phyloP scores from a whole-genome alignment of 176 grass and related monocot species.

The Cocos nucifera region DNA sequence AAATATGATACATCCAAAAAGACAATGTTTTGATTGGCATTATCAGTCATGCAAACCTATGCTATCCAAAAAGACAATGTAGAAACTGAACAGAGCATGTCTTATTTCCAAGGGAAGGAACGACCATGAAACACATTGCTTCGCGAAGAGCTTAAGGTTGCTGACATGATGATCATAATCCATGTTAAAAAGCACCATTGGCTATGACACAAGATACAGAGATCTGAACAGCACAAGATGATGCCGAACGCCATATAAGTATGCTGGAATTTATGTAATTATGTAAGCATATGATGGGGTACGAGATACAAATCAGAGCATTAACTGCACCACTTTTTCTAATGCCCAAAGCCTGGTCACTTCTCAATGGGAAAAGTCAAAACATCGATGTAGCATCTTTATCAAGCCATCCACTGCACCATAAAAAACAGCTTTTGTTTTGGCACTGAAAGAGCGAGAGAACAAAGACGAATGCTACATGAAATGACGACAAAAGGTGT shows the following conservation, averaged over 20 bases:
- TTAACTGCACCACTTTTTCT: slow-evolving; percentile 99
- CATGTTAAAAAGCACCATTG: slow-evolving; percentile 90
- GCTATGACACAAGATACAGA: slow-evolving; percentile 79
- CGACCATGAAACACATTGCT: slow-evolving; percentile 99
- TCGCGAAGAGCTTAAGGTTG: slow-evolving; percentile 83
- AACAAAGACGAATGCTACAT: background rate
- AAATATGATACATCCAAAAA: slow-evolving; percentile 67
- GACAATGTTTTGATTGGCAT: slow-evolving; percentile 91
- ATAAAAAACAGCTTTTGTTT: slow-evolving; percentile 67
- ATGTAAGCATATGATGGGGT: slow-evolving; percentile 2
- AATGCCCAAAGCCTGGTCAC: slow-evolving; percentile 85
- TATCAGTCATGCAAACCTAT: slow-evolving; percentile 84
- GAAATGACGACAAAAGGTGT: background rate
- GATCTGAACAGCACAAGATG: slow-evolving; percentile 31
- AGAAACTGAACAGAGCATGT: slow-evolving; percentile 91
- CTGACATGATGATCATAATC: slow-evolving; percentile 98
- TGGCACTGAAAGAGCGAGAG: background rate
- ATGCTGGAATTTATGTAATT: slow-evolving; percentile 21
- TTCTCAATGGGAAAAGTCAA: slow-evolving; percentile 96
- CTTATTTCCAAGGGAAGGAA: slow-evolving; percentile 65
- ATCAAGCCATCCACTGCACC: slow-evolving; percentile 80
- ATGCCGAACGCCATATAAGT: background rate
- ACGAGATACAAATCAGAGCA: slow-evolving; percentile 51
- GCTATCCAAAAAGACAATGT: slow-evolving; percentile 83
- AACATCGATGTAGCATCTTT: slow-evolving; percentile 67